These are phyloP conservation scores for Lentinula raphanica DNA, from an alignment of 768 basidiomycete species.

Conservation along the genomic window DNA sequence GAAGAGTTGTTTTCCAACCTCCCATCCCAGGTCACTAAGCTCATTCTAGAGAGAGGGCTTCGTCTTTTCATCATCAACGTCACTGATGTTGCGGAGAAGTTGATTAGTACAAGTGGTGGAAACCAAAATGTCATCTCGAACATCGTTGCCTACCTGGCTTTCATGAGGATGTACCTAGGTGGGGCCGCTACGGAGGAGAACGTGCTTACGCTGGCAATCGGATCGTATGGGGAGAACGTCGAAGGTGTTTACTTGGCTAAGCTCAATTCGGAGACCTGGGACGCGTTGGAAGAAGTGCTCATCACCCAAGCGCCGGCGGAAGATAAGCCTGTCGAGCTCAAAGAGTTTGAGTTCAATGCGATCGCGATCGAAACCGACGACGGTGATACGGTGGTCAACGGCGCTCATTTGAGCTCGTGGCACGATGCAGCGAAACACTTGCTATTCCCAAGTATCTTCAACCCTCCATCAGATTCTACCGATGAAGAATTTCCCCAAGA, in stretches of 20 bases:
- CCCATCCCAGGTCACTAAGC: slow-evolving; percentile 38
- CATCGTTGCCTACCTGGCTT: slow-evolving; percentile 68
- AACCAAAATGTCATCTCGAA: slow-evolving; percentile 42
- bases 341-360: slow-evolving; percentile 67
- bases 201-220: slow-evolving; percentile 47
- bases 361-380: slow-evolving; percentile 59
- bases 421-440: slow-evolving; percentile 86
- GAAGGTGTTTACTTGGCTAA: slow-evolving; percentile 45
- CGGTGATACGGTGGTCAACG: slow-evolving; percentile 54
- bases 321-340: slow-evolving; percentile 31
- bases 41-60: slow-evolving; percentile 48
- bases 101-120: slow-evolving; percentile 29
- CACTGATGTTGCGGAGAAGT: slow-evolving; percentile 41
- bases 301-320: slow-evolving; percentile 21
- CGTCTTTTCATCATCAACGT: slow-evolving; percentile 59
- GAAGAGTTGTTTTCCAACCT: slow-evolving; percentile 72
- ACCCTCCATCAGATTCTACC: slow-evolving; percentile 36
- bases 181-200: slow-evolving; percentile 47
- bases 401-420: slow-evolving; percentile 63
- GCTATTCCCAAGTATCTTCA: slow-evolving; percentile 80
- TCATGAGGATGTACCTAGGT: slow-evolving; percentile 81
- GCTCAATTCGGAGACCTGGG: slow-evolving; percentile 60
- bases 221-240: slow-evolving; percentile 39
- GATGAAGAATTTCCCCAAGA: slow-evolving; percentile 49
- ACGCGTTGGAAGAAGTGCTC: slow-evolving; percentile 54